Conservation (phyloP, 2,329 filamentous ascomycete species). For the Alternaria viburni region DNA sequence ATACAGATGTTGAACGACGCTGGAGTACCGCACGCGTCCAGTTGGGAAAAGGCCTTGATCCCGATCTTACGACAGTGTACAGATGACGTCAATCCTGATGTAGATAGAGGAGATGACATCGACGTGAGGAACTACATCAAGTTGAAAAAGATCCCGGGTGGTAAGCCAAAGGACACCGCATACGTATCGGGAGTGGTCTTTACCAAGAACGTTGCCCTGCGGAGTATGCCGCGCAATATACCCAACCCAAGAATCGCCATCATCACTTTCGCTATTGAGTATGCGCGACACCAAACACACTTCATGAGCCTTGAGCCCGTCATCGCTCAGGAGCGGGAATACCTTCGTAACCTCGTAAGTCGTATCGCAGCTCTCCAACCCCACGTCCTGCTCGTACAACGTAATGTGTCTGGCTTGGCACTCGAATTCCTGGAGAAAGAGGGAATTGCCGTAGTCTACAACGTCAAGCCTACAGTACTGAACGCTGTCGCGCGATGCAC, state of each 20-base stretch:
- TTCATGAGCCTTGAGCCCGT: constrained; percentile 99
- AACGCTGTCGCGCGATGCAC: constrained; percentile 93
- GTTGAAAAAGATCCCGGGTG: constrained; percentile 92
- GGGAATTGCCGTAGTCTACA: constrained; percentile 91
- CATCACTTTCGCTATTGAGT: constrained; percentile 94
- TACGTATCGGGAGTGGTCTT: constrained; percentile 98
- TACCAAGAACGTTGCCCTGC: constrained; percentile 93
- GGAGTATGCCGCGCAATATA: constrained; percentile 92
- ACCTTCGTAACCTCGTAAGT: constrained; percentile 87
- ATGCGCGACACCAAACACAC: constrained; percentile 88
- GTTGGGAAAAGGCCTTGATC: constrained; percentile 89
- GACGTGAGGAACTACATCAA: constrained; percentile 98
- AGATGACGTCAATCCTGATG: constrained; percentile 92
- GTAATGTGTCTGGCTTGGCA: constrained; percentile 88
- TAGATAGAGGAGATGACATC: constrained; percentile 90
- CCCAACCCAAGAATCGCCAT: constrained; percentile 85
- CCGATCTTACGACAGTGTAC: constrained; percentile 90
- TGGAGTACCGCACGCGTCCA: constrained; percentile 71
- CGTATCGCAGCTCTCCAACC: constrained; percentile 86
- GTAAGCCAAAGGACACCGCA: constrained; percentile 86
- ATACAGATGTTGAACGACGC: constrained; percentile 82
- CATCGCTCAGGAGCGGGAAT: constrained; percentile 95
- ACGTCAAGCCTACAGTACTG: constrained; percentile 94
- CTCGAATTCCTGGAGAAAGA: constrained; percentile 86
- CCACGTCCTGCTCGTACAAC: constrained; percentile 87